These are phyloP conservation scores for Glycyrrhiza uralensis DNA, from an alignment of 306 rosid species.

Conservation along the genomic window DNA sequence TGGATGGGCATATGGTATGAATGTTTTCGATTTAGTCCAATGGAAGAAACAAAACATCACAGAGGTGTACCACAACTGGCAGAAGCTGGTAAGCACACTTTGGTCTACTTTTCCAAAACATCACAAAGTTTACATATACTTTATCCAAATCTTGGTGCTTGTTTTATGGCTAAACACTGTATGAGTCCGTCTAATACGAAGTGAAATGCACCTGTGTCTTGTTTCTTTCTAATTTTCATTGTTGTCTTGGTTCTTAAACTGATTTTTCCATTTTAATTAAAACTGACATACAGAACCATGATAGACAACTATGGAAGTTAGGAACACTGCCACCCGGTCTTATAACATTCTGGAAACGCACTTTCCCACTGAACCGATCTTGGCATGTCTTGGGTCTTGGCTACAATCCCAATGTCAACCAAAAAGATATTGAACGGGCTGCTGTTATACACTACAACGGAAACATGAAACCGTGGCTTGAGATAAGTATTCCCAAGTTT, in stretches of 20 bases:
- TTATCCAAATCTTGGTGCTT: neutral
- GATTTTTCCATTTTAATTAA: conserved; percentile 9
- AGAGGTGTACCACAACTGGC: conserved; percentile 90
- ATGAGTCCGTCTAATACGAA: neutral
- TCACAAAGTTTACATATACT: neutral
- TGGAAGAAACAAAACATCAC: conserved; percentile 97
- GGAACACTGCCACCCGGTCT: conserved; percentile 97
- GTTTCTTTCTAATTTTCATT: neutral
- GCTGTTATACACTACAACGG: conserved; percentile 91
- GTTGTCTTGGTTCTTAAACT: neutral
- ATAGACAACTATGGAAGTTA: conserved; percentile 92
- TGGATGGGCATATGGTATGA: conserved; percentile 99
- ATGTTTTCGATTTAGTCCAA: conserved; percentile 79
- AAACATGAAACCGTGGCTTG: conserved; percentile 98
- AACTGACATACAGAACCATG: conserved; percentile 58
- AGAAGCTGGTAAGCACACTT: conserved; percentile 68
- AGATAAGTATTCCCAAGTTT: conserved; percentile 82
- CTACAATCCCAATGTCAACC: conserved; percentile 63
- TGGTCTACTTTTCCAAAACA: neutral
- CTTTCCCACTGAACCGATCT: conserved; percentile 53
- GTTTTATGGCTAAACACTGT: neutral
- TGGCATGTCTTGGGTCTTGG: conserved; percentile 96
- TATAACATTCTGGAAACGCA: conserved; percentile 87
- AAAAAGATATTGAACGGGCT: conserved; percentile 63
- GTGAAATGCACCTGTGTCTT: neutral